Evolutionary conservation across 2,329 filamentous ascomycete genomes (phyloP).

Genomic region (Fusarium kyushuense): DNA sequence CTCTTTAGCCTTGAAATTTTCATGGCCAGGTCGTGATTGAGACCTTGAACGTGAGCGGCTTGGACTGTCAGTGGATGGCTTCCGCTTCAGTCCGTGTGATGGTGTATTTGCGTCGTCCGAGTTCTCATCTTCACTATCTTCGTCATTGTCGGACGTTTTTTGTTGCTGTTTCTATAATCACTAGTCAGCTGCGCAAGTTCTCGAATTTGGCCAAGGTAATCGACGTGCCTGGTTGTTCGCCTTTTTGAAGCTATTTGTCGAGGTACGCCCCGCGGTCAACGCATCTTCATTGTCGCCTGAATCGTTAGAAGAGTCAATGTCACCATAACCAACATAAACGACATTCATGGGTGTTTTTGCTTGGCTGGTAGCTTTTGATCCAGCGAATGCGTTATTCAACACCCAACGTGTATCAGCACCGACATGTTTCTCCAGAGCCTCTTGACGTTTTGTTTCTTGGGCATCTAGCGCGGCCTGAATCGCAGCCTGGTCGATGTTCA

Average conservation of each 20-base stretch:
- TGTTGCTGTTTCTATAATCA: conserved; percentile 34
- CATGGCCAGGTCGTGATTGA: conserved; percentile 44
- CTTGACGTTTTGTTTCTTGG: conserved; percentile 74
- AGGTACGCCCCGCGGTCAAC: conserved; percentile 53
- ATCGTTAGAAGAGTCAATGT: conserved; percentile 59
- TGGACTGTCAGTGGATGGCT: conserved; percentile 44
- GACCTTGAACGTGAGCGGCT: conserved; percentile 53
- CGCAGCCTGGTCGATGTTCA: conserved; percentile 66
- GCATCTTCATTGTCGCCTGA: conserved; percentile 53
- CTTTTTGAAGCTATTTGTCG: conserved; percentile 50
- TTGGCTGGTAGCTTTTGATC: conserved; percentile 45
- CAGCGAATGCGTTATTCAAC: conserved; percentile 62
- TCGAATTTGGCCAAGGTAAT: neutral
- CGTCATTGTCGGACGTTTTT: conserved; percentile 35
- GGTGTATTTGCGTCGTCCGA: conserved; percentile 45
- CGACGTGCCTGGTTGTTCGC: conserved; percentile 48
- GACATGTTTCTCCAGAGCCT: conserved; percentile 71
- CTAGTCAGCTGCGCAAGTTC: conserved; percentile 17
- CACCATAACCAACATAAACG: conserved; percentile 68
- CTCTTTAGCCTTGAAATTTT: conserved; percentile 56
- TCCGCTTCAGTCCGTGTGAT: conserved; percentile 46
- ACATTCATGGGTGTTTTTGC: conserved; percentile 63
- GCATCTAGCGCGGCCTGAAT: conserved; percentile 73
- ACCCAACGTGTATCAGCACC: conserved; percentile 82
- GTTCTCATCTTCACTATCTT: conserved; percentile 47